These are phyloP conservation scores for Candida pini DNA, from an alignment of 805 yeast genomes.

Conservation along the genomic window DNA sequence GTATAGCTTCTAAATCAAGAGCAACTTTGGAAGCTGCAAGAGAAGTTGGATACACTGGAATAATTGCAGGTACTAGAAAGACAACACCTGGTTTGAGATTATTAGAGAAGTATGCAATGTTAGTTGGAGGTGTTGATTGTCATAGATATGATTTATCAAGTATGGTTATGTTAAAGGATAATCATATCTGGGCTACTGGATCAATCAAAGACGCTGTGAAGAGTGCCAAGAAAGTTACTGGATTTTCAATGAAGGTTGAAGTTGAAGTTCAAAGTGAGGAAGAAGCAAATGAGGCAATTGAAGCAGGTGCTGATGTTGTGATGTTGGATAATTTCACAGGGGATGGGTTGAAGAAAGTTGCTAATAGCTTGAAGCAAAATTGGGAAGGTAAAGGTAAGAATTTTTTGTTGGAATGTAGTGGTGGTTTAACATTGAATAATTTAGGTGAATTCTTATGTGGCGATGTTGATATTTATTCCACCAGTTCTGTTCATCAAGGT, in stretches of 20 bases:
- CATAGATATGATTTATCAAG: slow-evolving; percentile 88
- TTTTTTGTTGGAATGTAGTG: slow-evolving; percentile 83
- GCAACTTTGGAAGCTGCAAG: slow-evolving; percentile 57
- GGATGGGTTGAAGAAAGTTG: slow-evolving; percentile 57
- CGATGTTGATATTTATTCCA: slow-evolving; percentile 84
- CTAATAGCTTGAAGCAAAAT: slow-evolving; percentile 50
- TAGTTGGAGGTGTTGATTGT: slow-evolving; percentile 90
- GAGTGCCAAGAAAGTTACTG: slow-evolving; percentile 74
- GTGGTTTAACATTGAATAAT: slow-evolving; percentile 76
- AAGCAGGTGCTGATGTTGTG: slow-evolving; percentile 91
- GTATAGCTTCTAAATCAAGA: slow-evolving; percentile 75
- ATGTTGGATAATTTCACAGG: slow-evolving; percentile 89
- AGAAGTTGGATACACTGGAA: slow-evolving; percentile 65
- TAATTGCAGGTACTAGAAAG: slow-evolving; percentile 92
- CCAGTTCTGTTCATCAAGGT: slow-evolving; percentile 93
- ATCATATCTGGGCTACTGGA: slow-evolving; percentile 90
- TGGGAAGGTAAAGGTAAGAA: slow-evolving; percentile 42
- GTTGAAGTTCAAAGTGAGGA: slow-evolving; percentile 83
- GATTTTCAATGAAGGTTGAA: slow-evolving; percentile 85
- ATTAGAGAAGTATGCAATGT: slow-evolving; percentile 89
- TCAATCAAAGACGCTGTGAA: slow-evolving; percentile 81
- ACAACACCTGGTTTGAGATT: slow-evolving; percentile 95
- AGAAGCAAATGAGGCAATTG: slow-evolving; percentile 90
- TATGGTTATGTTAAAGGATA: slow-evolving; percentile 95
- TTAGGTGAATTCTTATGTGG: slow-evolving; percentile 60